Percentiles rank a stretch among this genome's conserved stretches.
Conservation (phyloP, 352 stramenopile species). For the Pythium periplocum region DNA sequence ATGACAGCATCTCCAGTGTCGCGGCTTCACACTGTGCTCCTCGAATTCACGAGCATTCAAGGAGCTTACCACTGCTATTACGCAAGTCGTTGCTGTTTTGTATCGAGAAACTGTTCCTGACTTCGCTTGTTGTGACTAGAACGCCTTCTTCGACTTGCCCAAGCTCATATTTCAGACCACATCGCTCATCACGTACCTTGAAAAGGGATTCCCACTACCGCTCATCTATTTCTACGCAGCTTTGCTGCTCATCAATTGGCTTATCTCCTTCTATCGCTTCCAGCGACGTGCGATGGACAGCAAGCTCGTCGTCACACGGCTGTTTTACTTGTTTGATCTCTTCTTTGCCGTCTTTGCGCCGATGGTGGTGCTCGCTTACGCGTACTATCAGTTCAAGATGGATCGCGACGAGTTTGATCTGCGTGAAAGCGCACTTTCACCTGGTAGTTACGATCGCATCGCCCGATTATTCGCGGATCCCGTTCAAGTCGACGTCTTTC, state of each 20-base stretch:
- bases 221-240: constrained; percentile 20
- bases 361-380: constrained; percentile 16
- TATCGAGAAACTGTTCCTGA: not conserved
- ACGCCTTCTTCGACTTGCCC: constrained; percentile 16
- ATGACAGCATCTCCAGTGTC: not conserved
- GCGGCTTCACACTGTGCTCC: too few species aligned
- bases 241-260: constrained; percentile 17
- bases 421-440: constrained; percentile 6
- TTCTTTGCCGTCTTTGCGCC: constrained; percentile 30
- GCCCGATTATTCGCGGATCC: constrained; percentile 22
- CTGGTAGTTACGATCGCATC: constrained; percentile 13
- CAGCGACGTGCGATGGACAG: constrained; percentile 10
- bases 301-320: constrained; percentile 10
- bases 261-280: constrained; percentile 27
- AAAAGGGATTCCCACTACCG: constrained; percentile 19
- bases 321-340: constrained; percentile 24
- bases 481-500: constrained; percentile 16
- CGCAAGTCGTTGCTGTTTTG: not conserved
- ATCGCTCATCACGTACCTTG: constrained; percentile 15
- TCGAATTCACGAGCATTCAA: constrained; percentile 5
- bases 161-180: constrained; percentile 21
- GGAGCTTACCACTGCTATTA: constrained; percentile 16
- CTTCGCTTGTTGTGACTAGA: not conserved
- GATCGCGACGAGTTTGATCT: constrained; percentile 15
- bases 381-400: constrained; percentile 20